These are phyloP conservation scores for Penicillium sp. DNA, from an alignment of 2,329 filamentous ascomycete species.

Conservation along the genomic window DNA sequence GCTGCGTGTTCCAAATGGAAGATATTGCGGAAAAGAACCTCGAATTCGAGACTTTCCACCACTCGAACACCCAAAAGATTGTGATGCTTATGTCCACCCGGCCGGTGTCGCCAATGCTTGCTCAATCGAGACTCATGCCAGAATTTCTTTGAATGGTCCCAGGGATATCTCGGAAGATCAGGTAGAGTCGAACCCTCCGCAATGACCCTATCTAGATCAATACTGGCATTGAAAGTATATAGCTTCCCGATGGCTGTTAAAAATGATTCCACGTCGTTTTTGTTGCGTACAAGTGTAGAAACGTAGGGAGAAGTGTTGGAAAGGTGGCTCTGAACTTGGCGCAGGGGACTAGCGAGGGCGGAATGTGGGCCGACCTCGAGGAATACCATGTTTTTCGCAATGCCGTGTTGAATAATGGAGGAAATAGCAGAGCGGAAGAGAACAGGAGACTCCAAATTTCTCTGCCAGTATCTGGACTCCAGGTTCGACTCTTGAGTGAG, in stretches of 20 bases:
- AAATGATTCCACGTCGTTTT: neutral
- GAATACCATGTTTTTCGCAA: constrained; percentile 5
- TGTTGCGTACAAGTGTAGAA: neutral
- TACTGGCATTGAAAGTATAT: neutral
- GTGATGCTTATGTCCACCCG: constrained; percentile 15
- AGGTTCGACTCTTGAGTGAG: neutral
- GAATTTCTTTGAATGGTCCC: constrained; percentile 10
- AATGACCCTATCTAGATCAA: constrained; percentile 5
- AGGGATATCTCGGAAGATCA: constrained; percentile 30
- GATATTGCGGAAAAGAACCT: constrained; percentile 42
- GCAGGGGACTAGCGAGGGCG: constrained; percentile 33
- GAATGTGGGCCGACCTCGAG: constrained; percentile 41
- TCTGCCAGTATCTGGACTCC: constrained; percentile 21
- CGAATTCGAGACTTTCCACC: constrained; percentile 27
- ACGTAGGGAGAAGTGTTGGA: neutral
- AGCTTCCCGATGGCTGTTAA: neutral
- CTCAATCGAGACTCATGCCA: constrained; percentile 8
- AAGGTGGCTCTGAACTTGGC: constrained; percentile 12
- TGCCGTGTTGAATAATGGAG: neutral
- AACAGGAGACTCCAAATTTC: constrained; percentile 23
- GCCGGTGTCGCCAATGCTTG: constrained; percentile 17
- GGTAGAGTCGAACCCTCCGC: constrained; percentile 10
- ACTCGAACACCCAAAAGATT: constrained; percentile 26
- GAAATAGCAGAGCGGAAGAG: constrained; percentile 17
- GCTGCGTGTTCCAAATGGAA: constrained; percentile 25